Base-by-base conservation (phyloP, 805 yeast genomes). In the Blastobotrys chiropterorum region DNA sequence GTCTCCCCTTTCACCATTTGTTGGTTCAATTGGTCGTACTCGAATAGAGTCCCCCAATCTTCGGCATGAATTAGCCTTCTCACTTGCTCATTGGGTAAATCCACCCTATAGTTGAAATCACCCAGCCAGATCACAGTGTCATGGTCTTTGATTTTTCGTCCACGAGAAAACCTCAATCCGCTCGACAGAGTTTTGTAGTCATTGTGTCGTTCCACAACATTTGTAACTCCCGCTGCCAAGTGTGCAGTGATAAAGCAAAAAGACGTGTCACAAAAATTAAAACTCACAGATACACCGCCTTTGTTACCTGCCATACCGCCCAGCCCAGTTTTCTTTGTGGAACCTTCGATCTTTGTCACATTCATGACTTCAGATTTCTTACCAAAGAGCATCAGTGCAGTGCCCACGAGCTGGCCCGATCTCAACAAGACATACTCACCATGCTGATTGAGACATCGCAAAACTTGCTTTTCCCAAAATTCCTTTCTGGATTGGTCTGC, bases 281-380 rank as follows among this genome's bases (percentile, higher is more conserved):
- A 86, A 55, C 97, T 77, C 14, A 94, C 88, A 0, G 96, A 97
- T 54, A 90, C 95, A 2, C 95, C 97, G 44, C 99, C 99, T 67
- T 92, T 92, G 66, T 94, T 92, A 15, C 97, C 99, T 0, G 98
- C 81, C 72, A 94, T 92, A 44, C 99, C 99, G 39, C 97, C 97
- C 50, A 94, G 72, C 0, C 98, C 99, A 0, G 98, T 92, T 68
- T 92, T 92, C 62, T 90, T 92, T 11, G 86, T 79, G n/a, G 90
- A 79, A n/a, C 97, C 97, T 59, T 90, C 90, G 3, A 94, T 97
- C 62, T 85, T 84, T 13, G 87, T 86, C 2, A 94, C 82, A 50
- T 74, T 63, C 17, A 69, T 66, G 22, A 86, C 69, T 56, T 84
- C 82, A 1, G 77, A 69, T 50, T 81, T 80, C 58, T 82, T 81